These are phyloP conservation scores for Nadsonia fulvescens DNA, from an alignment of 805 yeast species.

Conservation along the genomic window DNA sequence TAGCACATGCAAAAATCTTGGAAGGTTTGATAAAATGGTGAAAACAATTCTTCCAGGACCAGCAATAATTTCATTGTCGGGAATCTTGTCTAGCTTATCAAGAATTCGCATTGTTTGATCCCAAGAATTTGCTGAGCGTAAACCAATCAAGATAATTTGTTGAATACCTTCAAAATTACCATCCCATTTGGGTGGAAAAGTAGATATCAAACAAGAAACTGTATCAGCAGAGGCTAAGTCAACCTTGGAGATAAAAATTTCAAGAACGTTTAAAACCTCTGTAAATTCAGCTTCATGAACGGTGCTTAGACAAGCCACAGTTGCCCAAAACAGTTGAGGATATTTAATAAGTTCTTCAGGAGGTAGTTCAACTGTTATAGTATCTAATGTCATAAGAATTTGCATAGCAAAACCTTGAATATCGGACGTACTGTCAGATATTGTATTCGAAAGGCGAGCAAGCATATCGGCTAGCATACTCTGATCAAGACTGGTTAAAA, in stretches of 20 bases:
- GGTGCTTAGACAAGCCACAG: slow-evolving; percentile 79
- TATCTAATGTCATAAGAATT: slow-evolving; percentile 86
- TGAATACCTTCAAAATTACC: slow-evolving; percentile 84
- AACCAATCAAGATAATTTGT: slow-evolving; percentile 58
- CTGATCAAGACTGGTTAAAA: slow-evolving; percentile 67
- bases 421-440: slow-evolving; percentile 74
- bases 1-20: slow-evolving; percentile 69
- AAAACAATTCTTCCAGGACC: slow-evolving; percentile 50
- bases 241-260: slow-evolving; percentile 71
- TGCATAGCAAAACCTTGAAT: slow-evolving; percentile 97
- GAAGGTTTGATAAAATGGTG: slow-evolving; percentile 62
- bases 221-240: slow-evolving; percentile 76
- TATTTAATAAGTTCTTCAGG: slow-evolving; percentile 63
- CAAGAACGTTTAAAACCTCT: slow-evolving; percentile 66
- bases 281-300: slow-evolving; percentile 85
- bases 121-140: slow-evolving; percentile 64
- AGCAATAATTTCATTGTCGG: slow-evolving; percentile 57
- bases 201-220: slow-evolving; percentile 60
- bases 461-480: slow-evolving; percentile 85
- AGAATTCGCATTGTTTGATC: slow-evolving; percentile 59
- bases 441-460: slow-evolving; percentile 80
- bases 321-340: slow-evolving; percentile 91
- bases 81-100: slow-evolving; percentile 47
- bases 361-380: slow-evolving; percentile 72
- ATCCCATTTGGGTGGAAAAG: slow-evolving; percentile 93